Conservation (phyloP, 2,329 filamentous ascomycete genomes). For the Colletotrichum filicis region DNA sequence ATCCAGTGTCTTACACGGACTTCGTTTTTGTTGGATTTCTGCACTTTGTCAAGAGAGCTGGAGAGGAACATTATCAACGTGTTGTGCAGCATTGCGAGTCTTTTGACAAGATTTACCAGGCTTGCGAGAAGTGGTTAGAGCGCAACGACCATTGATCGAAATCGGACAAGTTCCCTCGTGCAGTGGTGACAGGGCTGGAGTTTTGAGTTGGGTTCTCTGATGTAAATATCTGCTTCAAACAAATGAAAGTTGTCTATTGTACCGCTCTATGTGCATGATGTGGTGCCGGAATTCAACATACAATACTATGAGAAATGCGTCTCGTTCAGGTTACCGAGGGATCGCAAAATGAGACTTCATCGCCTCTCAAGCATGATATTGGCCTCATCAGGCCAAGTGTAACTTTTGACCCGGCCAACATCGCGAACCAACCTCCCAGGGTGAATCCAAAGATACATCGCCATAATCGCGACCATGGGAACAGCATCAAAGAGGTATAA, state of each 20-base stretch:
- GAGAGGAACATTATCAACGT: conserved; percentile 51
- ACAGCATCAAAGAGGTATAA: conserved; percentile 55
- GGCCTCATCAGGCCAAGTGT: conserved; percentile 3
- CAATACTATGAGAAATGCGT: too few species aligned
- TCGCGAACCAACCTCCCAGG: conserved; percentile 33
- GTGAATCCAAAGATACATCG: conserved; percentile 36
- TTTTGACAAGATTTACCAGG: conserved; percentile 19
- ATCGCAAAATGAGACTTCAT: background rate
- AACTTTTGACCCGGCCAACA: background rate
- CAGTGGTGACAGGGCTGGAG: too few species aligned
- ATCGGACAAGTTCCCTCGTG: too few species aligned
- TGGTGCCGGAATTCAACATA: background rate
- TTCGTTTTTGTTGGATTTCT: conserved; percentile 65
- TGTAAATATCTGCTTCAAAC: too few species aligned
- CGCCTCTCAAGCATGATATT: conserved; percentile 17
- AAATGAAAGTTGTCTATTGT: too few species aligned
- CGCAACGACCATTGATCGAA: background rate
- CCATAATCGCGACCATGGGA: conserved; percentile 53
- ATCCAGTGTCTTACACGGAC: conserved; percentile 58
- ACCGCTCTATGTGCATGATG: too few species aligned
- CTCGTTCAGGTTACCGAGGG: background rate
- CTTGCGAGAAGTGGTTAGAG: conserved; percentile 27
- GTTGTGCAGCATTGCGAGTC: conserved; percentile 41
- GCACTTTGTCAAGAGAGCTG: conserved; percentile 52
- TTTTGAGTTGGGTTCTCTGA: too few species aligned